Percentiles rank a stretch among this genome's conserved stretches.
phyloP scores from a whole-genome alignment of 306 rosid species.

The Glycine latifolia region DNA sequence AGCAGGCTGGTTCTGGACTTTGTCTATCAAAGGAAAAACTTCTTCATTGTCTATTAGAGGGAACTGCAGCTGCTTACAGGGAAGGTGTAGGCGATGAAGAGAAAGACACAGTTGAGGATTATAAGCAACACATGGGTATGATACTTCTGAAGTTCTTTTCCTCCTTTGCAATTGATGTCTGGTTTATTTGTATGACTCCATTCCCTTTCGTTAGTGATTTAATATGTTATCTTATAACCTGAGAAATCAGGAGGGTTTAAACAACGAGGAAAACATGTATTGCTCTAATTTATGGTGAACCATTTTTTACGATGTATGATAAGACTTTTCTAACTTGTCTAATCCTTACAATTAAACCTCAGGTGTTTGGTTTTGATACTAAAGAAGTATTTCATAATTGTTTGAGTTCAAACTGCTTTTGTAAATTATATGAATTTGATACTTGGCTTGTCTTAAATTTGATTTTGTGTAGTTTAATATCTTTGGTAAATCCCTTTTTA shows the following conservation, averaged over 20 bases:
- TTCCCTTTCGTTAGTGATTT: slow-evolving; percentile 2
- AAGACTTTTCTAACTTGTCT: background rate
- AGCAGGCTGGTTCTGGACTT: slow-evolving; percentile 70
- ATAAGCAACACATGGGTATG: slow-evolving; percentile 56
- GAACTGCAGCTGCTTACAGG: slow-evolving; percentile 67
- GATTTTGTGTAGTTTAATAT: slow-evolving; percentile 24
- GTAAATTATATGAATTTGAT: background rate
- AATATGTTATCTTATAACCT: too few species aligned
- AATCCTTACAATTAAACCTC: slow-evolving; percentile 5
- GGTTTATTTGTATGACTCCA: slow-evolving; percentile 24
- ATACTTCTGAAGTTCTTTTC: slow-evolving; percentile 28
- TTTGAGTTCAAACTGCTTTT: slow-evolving; percentile 19
- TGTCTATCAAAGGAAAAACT: slow-evolving; percentile 68
- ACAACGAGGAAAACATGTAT: too few species aligned
- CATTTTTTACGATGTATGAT: slow-evolving; percentile 7
- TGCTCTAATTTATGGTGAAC: slow-evolving; percentile 3
- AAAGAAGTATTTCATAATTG: slow-evolving; percentile 8
- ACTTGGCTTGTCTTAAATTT: slow-evolving; percentile 3
- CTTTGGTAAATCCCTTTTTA: slow-evolving; percentile 17
- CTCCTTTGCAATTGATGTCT: slow-evolving; percentile 28
- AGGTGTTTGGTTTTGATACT: slow-evolving; percentile 17
- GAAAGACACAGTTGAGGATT: slow-evolving; percentile 54
- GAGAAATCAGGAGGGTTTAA: too few species aligned
- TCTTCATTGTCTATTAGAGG: slow-evolving; percentile 70
- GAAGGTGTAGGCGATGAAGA: slow-evolving; percentile 60